Conservation (phyloP, 1,139 yeast genomes). For the Suhomyces ambrosiae region DNA sequence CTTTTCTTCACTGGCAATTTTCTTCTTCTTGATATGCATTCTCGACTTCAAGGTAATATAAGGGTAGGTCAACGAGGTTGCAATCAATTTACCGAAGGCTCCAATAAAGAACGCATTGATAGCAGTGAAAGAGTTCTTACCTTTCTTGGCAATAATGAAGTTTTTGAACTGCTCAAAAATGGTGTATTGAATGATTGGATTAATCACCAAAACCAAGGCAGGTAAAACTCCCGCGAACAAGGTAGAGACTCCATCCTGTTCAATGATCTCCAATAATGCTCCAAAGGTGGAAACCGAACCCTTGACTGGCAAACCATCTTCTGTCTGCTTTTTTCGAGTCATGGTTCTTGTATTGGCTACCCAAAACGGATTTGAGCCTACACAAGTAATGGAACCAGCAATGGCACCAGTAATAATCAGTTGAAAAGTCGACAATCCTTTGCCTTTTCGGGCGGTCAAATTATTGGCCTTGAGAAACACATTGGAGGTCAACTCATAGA, state of each 20-base stretch:
- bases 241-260: conserved; percentile 69
- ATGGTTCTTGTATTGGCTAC: conserved; percentile 84
- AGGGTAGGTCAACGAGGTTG: conserved; percentile 87
- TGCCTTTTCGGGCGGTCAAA: conserved; percentile 24
- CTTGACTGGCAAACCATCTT: conserved; percentile 18
- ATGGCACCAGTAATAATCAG: conserved; percentile 79
- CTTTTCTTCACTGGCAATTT: conserved; percentile 21
- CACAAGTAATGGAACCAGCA: conserved; percentile 86
- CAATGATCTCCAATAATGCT: conserved; percentile 61
- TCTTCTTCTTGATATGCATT: conserved; percentile 66
- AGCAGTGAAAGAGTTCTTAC: conserved; percentile 51
- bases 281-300: conserved; percentile 45
- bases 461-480: conserved; percentile 48
- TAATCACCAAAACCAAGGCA: conserved; percentile 79
- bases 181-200: conserved; percentile 91
- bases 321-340: conserved; percentile 54
- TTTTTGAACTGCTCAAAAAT: conserved; percentile 86
- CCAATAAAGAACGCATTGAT: conserved; percentile 83
- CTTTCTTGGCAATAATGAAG: conserved; percentile 56
- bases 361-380: conserved; percentile 94
- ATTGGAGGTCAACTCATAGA: conserved; percentile 73
- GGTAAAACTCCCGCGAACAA: conserved; percentile 86
- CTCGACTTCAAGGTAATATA: conserved; percentile 87
- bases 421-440: conserved; percentile 64
- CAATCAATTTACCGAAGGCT: conserved; percentile 84